Base-by-base conservation (phyloP, 148 eudicot genomes). In the Bassia scoparia region DNA sequence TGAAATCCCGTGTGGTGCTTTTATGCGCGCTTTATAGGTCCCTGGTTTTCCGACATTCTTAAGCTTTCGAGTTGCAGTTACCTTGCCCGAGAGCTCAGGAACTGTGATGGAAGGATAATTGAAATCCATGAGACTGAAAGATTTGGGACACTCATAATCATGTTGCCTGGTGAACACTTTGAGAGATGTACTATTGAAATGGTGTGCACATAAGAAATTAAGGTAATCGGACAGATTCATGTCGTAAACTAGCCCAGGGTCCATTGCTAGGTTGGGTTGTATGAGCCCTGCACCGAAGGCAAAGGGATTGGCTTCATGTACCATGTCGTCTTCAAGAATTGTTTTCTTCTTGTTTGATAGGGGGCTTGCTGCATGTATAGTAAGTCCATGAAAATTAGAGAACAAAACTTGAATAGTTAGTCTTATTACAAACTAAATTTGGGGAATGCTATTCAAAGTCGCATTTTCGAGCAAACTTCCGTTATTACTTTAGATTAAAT, bases 21-120 rank as follows among this genome's bases (percentile, higher is more conserved):
- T 72, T 34, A 84, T 56, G 0, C 60, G 74, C 3, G 84, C 80
- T 0, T 43, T 21, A 29, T 86, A 86, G 5, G 56, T 72, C 11
- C 80, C 84, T 3, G 88, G 86, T 1, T 46, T 3, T 6, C 88
- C 92, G 4, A 88, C 92, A 72, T 86, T 86, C 68, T 80, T 88
- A n/a, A 88, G 34, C 31, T 20, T 88, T 58, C 92, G 75, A 4
- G 81, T 77, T 1, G 83, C 55, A 2, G 80, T 83, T 6, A 65
- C 76, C 0, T 71, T 55, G 18, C 80, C 77, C 1, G 67, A 26
- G 61, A 83, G 69, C 16, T 63, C 56, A 1, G 76, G 77, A 33
- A 84, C 81, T 0, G 83, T 73, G 26, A 88, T 79, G 0, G 89
- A 82, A n/a, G 89, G 87, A 48, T 84, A 76, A 55, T 86, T 86